Evolutionary conservation across 176 grass and related monocot genomes (phyloP).

Genomic region (Carex littledalei): DNA sequence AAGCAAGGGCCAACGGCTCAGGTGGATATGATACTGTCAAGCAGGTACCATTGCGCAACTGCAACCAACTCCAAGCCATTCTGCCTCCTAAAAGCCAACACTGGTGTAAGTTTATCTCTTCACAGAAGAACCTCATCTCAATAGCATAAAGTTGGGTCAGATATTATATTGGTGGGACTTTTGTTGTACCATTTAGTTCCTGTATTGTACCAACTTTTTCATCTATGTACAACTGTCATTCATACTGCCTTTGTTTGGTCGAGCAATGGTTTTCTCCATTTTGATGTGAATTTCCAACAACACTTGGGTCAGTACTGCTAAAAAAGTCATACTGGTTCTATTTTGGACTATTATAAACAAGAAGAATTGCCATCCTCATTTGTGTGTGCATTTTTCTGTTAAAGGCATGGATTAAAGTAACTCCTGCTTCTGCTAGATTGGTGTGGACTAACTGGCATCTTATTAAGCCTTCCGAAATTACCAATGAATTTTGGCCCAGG

Average conservation of each 20-base stretch:
- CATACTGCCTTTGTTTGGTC: background rate
- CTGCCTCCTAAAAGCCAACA: slow-evolving; percentile 46
- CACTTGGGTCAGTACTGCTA: background rate
- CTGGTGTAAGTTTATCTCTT: slow-evolving; percentile 35
- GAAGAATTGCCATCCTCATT: background rate
- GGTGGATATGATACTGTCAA: slow-evolving; percentile 37
- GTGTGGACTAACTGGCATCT: background rate
- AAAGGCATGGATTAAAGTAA: background rate
- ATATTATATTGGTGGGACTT: background rate
- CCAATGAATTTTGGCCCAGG: slow-evolving; percentile 30
- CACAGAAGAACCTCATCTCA: background rate
- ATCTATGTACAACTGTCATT: background rate
- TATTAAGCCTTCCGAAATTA: background rate
- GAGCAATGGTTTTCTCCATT: background rate
- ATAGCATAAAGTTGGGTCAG: background rate
- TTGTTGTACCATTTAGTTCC: background rate
- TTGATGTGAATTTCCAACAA: background rate
- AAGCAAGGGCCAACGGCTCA: slow-evolving; percentile 42
- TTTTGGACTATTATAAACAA: background rate
- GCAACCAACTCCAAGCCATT: slow-evolving; percentile 43
- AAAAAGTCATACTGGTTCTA: background rate
- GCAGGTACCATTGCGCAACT: slow-evolving; percentile 28
- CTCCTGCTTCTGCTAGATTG: background rate
- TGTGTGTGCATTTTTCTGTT: background rate
- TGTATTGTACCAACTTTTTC: background rate